Evolutionary conservation across 495 filamentous ascomycete species (phyloP).

Genomic region (Tuber borchii): DNA sequence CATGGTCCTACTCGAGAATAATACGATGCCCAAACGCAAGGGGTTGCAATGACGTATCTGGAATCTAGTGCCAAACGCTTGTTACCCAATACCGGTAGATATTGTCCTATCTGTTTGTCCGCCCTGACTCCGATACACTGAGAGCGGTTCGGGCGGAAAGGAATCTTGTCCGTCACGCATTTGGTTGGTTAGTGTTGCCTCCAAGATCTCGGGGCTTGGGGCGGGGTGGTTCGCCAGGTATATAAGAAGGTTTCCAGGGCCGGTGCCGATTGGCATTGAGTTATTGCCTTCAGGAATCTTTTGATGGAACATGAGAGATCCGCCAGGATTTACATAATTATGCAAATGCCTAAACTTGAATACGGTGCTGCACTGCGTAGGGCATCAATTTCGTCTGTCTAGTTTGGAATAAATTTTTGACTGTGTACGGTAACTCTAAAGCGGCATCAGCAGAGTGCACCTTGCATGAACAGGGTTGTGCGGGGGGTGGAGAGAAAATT

Average conservation of each 20-base stretch:
- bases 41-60: too few species aligned
- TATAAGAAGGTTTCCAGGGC: background rate
- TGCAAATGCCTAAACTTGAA: background rate
- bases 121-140: background rate
- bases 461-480: background rate
- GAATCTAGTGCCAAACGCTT: background rate
- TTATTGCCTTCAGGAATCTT: background rate
- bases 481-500: background rate
- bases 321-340: background rate
- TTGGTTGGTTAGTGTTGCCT: background rate
- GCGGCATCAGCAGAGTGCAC: background rate
- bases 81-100: background rate
- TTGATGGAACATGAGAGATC: background rate
- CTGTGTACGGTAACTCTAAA: background rate
- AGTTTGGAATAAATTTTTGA: background rate
- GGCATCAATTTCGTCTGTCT: background rate
- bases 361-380: background rate
- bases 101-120: background rate
- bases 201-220: background rate
- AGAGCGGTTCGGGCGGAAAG: background rate
- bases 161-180: background rate
- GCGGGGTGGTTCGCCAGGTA: background rate
- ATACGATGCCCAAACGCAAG: background rate
- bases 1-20: background rate
- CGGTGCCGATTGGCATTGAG: background rate